phyloP scores from a whole-genome alignment of 352 stramenopile species.

The Pythium pectinolyticum region DNA sequence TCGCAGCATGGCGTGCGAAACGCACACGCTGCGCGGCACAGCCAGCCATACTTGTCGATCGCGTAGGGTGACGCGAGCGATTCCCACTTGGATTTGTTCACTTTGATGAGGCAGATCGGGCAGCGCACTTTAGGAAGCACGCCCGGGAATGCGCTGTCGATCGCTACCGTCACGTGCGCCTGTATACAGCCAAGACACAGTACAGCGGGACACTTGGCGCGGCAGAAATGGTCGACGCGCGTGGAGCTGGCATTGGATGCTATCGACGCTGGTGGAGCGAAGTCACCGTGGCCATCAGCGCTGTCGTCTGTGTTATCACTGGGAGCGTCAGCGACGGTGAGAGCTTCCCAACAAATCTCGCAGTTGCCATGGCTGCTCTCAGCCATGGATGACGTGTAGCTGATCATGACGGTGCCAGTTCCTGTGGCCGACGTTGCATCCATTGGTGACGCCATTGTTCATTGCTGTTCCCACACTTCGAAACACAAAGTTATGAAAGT shows the following conservation, averaged over 20 bases:
- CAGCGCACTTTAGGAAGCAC: slow-evolving; percentile 44
- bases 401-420: neutral
- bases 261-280: neutral
- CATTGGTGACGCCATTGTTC: neutral
- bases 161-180: slow-evolving; percentile 26
- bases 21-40: slow-evolving; percentile 24
- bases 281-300: neutral
- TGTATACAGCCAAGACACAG: slow-evolving; percentile 38
- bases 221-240: slow-evolving; percentile 32
- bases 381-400: neutral
- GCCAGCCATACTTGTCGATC: slow-evolving; percentile 24
- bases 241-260: neutral
- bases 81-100: slow-evolving; percentile 32
- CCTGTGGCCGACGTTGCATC: neutral
- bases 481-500: too few relatives aligned
- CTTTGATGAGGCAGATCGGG: slow-evolving; percentile 34
- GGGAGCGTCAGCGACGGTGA: neutral
- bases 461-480: neutral
- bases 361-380: slow-evolving; percentile 20
- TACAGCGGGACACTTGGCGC: slow-evolving; percentile 28
- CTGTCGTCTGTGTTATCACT: neutral
- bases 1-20: slow-evolving; percentile 32
- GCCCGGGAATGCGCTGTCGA: slow-evolving; percentile 36
- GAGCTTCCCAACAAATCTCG: slow-evolving; percentile 44
- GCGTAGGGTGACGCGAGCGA: slow-evolving; percentile 6